Evolutionary conservation across 345 rosid genomes (phyloP), one percentile per base, ranked within the genome.

Genomic region (Eucalyptus paniculata): DNA sequence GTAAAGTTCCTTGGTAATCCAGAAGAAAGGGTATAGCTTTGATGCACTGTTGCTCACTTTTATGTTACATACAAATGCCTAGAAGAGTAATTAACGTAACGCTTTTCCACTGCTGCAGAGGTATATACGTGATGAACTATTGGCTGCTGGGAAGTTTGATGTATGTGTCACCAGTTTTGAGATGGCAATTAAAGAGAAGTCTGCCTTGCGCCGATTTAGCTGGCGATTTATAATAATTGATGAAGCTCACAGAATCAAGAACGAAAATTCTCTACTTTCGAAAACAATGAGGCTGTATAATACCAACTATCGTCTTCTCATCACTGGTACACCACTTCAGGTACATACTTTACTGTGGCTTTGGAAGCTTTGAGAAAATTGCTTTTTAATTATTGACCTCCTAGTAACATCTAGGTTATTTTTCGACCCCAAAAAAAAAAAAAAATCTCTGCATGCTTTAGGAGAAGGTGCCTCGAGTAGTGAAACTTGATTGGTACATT

Each of bases 301-400:
- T 90, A 97, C 99, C 58, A 97, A 97, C 90, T 97, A 94, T 88
- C 97, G 98, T 34, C 97, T 97, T 92, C 98, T 98, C 88, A 97
- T 98, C 90, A 97, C 99, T 23, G 99, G 99, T 67, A 98, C 99
- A 77, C 99, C 99, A 9, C 99, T 98, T 96, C 99, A 98, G 99
- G 99, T 97, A 94, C 32, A 23, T 77, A 40, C 30, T 77, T 77
- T 77, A 21, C 16, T 13, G 24, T 77, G 85, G 47, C 8, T 77
- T 40, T 77, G 17, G 47, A 77, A 77, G 47, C 85, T 77, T 40
- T 77, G 85, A 77, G 85, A 77, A 77, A 77, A 77, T 77, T 77
- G 47, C 83, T 77, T 77, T 77, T 37, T 77, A 11, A 40, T 37
- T 14, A 77, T 77, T 77, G 83, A 77, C 30, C 47, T 72, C 45